Percentiles rank a stretch among this genome's conserved stretches.
Conservation (phyloP, 805 yeast species). For the Cyberlindnera veronae region DNA sequence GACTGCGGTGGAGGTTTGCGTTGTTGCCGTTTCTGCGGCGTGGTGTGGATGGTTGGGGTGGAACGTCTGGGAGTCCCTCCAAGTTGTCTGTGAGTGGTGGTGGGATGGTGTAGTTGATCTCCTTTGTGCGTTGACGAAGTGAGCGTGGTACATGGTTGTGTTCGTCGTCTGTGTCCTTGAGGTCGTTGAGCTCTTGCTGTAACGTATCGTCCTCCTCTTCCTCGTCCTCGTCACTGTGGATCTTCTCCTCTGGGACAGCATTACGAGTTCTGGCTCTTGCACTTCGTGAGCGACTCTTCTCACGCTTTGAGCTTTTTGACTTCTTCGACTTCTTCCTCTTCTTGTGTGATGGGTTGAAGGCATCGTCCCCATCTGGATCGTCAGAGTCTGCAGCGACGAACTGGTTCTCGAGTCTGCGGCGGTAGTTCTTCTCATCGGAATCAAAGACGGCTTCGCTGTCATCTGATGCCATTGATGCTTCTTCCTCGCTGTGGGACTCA, state of each 20-base stretch:
- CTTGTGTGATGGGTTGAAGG: neutral
- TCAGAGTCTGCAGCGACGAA: slow-evolving; percentile 17
- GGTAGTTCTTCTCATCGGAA: slow-evolving; percentile 15
- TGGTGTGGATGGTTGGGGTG: slow-evolving; percentile 22
- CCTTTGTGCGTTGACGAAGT: slow-evolving; percentile 64
- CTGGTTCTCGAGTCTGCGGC: slow-evolving; percentile 17
- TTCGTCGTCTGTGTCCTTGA: slow-evolving; percentile 35
- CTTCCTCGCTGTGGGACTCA: slow-evolving; percentile 41
- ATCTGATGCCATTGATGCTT: slow-evolving; percentile 18
- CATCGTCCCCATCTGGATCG: neutral
- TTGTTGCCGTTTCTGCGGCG: slow-evolving; percentile 37
- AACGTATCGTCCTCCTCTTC: slow-evolving; percentile 35
- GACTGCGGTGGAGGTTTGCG: slow-evolving; percentile 53
- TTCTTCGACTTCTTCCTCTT: neutral
- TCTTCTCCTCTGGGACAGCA: slow-evolving; percentile 18
- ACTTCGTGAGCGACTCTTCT: slow-evolving; percentile 1
- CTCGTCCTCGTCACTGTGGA: slow-evolving; percentile 28
- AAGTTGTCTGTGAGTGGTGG: slow-evolving; percentile 59
- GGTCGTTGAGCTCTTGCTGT: slow-evolving; percentile 52
- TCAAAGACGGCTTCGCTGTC: slow-evolving; percentile 17
- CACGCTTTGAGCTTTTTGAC: neutral
- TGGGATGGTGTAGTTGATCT: slow-evolving; percentile 76
- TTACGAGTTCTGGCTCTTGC: too few species aligned
- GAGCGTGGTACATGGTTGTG: slow-evolving; percentile 38
- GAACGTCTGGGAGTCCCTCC: slow-evolving; percentile 21